Percentiles rank a stretch among this genome's conserved stretches.
Evolutionary conservation across 2,329 filamentous ascomycete species (phyloP).

Genomic region (Fusarium multiceps): DNA sequence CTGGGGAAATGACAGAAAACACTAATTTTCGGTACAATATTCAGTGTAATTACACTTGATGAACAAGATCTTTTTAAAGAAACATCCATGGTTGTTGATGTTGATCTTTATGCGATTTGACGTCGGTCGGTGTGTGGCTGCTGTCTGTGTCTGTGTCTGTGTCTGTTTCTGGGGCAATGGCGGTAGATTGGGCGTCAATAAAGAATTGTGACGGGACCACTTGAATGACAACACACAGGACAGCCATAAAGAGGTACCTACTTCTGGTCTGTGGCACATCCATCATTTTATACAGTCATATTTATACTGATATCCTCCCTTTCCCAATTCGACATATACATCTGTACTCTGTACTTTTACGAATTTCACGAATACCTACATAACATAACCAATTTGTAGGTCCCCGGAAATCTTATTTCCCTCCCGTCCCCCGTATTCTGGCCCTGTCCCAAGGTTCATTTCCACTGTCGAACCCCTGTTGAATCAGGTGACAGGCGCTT

Average conservation of each 20-base stretch:
- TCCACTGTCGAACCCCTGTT: slow-evolving; percentile 34
- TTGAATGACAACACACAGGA: slow-evolving; percentile 40
- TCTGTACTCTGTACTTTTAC: neutral
- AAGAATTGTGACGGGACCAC: slow-evolving; percentile 27
- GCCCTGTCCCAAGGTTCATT: slow-evolving; percentile 14
- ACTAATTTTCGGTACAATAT: neutral
- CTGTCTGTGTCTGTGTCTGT: slow-evolving; percentile 45
- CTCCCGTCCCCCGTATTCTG: slow-evolving; percentile 24
- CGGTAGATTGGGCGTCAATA: slow-evolving; percentile 46
- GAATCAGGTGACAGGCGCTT: slow-evolving; percentile 46
- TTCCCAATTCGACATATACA: slow-evolving; percentile 16
- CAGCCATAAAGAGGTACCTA: slow-evolving; percentile 11
- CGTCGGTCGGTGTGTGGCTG: slow-evolving; percentile 11
- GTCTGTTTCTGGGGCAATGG: slow-evolving; percentile 48
- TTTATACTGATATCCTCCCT: neutral
- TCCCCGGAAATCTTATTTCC: slow-evolving; percentile 24
- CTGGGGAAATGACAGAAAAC: neutral
- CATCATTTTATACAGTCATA: slow-evolving; percentile 1
- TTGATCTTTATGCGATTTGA: slow-evolving; percentile 25
- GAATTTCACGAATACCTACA: neutral
- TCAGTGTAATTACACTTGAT: neutral
- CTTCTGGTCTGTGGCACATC: slow-evolving; percentile 19
- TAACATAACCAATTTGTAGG: slow-evolving; percentile 9
- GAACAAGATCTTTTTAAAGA: neutral
- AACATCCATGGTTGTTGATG: neutral